Conservation (phyloP, 2,329 filamentous ascomycete genomes). For the Talaromyces sp. region DNA sequence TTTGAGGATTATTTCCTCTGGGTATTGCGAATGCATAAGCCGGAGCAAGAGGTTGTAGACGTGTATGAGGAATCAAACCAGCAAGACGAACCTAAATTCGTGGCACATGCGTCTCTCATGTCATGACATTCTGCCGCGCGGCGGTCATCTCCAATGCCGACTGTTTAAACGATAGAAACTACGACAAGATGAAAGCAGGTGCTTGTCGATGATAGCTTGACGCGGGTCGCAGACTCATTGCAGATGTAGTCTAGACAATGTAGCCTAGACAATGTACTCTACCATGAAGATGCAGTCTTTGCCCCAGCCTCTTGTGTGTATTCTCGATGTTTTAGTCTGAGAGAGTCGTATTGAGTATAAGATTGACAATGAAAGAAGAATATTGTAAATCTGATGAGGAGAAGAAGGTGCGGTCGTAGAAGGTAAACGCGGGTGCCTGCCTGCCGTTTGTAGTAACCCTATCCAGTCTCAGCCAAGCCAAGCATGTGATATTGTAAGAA, state of each 20-base stretch:
- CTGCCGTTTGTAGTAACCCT: not conserved
- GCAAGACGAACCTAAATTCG: constrained; percentile 15
- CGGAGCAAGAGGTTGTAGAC: constrained; percentile 33
- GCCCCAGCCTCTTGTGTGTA: not conserved
- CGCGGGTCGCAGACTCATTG: not conserved
- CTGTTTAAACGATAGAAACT: not conserved
- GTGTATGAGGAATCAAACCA: constrained; percentile 23
- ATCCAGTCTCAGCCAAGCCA: not conserved
- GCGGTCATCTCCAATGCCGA: not conserved
- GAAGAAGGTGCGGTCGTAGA: not conserved
- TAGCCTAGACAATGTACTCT: not conserved
- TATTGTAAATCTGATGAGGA: not conserved
- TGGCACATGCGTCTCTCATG: constrained; percentile 1
- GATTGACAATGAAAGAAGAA: not conserved
- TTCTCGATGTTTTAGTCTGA: not conserved
- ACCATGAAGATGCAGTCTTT: not conserved
- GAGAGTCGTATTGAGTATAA: not conserved
- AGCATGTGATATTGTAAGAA: not conserved
- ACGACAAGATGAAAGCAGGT: not conserved
- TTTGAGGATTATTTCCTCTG: constrained; percentile 68
- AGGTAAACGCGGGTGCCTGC: not conserved
- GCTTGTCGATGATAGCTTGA: not conserved
- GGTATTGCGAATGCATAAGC: constrained; percentile 63
- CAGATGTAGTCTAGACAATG: not conserved
- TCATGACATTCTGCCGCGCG: not conserved